Conservation (phyloP, 2,329 filamentous ascomycete genomes). For the Pseudopyricularia javanii region DNA sequence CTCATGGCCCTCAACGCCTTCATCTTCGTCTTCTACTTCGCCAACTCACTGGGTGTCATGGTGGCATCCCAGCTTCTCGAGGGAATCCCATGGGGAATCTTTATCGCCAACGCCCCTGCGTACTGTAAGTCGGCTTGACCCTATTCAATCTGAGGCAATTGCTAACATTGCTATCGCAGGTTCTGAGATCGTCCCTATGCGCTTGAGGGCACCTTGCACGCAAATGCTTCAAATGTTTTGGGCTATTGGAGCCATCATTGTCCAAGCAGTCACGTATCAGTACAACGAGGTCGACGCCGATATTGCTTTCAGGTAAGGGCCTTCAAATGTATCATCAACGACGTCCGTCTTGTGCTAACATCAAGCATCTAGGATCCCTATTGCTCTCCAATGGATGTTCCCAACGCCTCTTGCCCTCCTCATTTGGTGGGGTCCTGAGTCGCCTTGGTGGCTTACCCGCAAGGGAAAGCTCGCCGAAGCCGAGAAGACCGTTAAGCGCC, state of each 20-base stretch:
- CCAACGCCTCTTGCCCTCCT: constrained; percentile 29
- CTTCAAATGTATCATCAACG: constrained; percentile 27
- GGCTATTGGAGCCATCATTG: constrained; percentile 41
- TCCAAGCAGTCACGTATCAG: constrained; percentile 24
- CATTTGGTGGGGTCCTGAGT: constrained; percentile 33
- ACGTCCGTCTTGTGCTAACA: neutral
- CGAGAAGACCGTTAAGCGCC: constrained; percentile 21
- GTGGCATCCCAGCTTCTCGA: constrained; percentile 50
- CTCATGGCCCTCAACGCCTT: constrained; percentile 24
- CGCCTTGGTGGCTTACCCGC: constrained; percentile 36
- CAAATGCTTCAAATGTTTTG: constrained; percentile 42
- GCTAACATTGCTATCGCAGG: neutral
- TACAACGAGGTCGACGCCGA: constrained; percentile 20
- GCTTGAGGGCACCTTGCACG: neutral
- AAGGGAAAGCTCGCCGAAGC: constrained; percentile 27
- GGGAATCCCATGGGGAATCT: constrained; percentile 48
- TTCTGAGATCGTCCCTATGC: neutral
- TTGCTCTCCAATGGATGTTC: constrained; percentile 39
- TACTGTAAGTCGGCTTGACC: neutral
- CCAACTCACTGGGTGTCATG: constrained; percentile 38
- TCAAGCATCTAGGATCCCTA: constrained; percentile 19
- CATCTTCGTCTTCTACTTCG: constrained; percentile 53
- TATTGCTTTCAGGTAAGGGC: constrained; percentile 34
- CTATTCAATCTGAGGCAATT: neutral
- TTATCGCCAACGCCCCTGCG: constrained; percentile 14